phyloP scores from a whole-genome alignment of 1,284 basidiomycete genomes.

The Hemileia vastatrix region DNA sequence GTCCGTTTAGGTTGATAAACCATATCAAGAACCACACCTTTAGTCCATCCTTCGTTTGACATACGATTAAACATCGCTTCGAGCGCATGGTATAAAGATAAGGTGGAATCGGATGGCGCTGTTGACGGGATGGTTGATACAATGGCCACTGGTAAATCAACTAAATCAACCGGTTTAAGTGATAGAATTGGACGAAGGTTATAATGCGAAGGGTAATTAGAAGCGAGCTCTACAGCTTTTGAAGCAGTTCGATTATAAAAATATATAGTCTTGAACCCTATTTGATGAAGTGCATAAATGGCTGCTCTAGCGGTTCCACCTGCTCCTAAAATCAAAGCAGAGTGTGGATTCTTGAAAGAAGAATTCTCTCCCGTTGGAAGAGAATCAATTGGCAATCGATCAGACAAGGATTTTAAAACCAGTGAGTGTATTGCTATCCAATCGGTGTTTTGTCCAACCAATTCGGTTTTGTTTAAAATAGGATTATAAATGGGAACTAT shows the following conservation, averaged over 20 bases:
- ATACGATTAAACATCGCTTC: constrained; percentile 49
- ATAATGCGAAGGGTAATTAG: constrained; percentile 57
- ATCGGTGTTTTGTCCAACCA: constrained; percentile 86
- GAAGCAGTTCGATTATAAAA: constrained; percentile 69
- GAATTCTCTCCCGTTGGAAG: constrained; percentile 23
- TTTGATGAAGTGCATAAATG: constrained; percentile 67
- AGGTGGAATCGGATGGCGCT: constrained; percentile 44
- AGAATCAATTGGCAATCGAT: constrained; percentile 27
- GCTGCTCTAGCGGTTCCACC: constrained; percentile 88
- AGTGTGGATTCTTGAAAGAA: constrained; percentile 45
- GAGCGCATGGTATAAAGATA: constrained; percentile 38
- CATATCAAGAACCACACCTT: constrained; percentile 75
- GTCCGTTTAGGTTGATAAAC: constrained; percentile 72
- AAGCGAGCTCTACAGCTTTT: constrained; percentile 61
- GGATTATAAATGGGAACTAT: constrained; percentile 54
- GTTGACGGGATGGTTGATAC: constrained; percentile 75
- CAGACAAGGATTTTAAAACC: constrained; percentile 43
- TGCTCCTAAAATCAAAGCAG: constrained; percentile 74
- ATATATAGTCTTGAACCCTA: constrained; percentile 63
- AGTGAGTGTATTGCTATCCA: constrained; percentile 72
- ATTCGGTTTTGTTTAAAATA: constrained; percentile 50
- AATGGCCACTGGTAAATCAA: constrained; percentile 58
- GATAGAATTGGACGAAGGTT: constrained; percentile 56
- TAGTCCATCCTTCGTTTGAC: constrained; percentile 42
- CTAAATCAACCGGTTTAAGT: constrained; percentile 53